Evolutionary conservation across 148 eudicot species (phyloP).

Genomic region (Persicaria tinctoria): DNA sequence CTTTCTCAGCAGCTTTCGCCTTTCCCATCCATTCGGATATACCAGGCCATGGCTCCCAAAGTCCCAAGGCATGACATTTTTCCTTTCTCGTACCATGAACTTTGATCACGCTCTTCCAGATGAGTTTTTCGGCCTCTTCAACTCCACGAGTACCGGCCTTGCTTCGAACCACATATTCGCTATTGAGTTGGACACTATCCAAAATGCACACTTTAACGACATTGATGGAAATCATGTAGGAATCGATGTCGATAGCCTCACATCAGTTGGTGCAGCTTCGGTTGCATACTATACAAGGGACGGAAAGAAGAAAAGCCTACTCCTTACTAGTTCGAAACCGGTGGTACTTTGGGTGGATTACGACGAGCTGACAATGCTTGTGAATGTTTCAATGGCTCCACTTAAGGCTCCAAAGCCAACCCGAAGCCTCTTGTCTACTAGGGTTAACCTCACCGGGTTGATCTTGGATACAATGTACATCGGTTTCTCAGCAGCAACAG

Average conservation of each 20-base stretch:
- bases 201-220: background rate
- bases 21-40: background rate
- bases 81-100: background rate
- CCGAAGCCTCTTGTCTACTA: background rate
- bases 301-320: background rate
- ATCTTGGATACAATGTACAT: conserved; percentile 12
- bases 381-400: background rate
- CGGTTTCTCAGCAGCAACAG: conserved; percentile 14
- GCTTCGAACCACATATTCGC: background rate
- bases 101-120: background rate
- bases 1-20: background rate
- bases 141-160: background rate
- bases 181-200: background rate
- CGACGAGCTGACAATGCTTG: background rate
- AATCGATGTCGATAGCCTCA: background rate
- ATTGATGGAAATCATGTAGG: background rate
- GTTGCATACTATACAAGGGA: background rate
- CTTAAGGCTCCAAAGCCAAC: background rate
- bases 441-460: background rate
- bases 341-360: background rate
- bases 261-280: background rate
- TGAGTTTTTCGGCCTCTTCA: background rate
- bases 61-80: background rate
- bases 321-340: background rate
- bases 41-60: background rate